Percentiles rank a stretch among this genome's conserved stretches.
phyloP scores from a whole-genome alignment of 441 rosid species.

The Populus hybrid region DNA sequence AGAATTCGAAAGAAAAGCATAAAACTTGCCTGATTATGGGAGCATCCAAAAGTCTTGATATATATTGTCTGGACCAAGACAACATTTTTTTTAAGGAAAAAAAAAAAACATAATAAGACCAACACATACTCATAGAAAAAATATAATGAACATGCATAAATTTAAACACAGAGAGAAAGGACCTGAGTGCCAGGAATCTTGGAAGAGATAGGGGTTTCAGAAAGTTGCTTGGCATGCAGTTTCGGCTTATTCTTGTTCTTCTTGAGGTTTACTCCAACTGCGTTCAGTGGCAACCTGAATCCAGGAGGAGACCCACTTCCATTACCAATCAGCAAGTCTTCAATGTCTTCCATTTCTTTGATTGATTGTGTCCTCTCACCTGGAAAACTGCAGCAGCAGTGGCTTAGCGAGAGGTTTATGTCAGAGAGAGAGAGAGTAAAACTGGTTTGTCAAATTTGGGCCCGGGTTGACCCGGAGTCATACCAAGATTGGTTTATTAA shows the following conservation, averaged over 20 bases:
- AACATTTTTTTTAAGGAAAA: background rate
- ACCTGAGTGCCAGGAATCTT: conserved; percentile 88
- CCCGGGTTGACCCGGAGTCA: background rate
- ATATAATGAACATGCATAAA: background rate
- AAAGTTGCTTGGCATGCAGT: conserved; percentile 9
- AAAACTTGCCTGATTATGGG: conserved; percentile 77
- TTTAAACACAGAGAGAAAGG: conserved; percentile 1
- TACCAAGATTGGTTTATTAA: background rate
- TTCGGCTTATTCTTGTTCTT: conserved; percentile 38
- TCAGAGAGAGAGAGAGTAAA: background rate
- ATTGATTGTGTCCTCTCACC: background rate
- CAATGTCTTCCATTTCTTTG: conserved; percentile 72
- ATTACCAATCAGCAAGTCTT: conserved; percentile 57
- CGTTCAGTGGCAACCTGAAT: conserved; percentile 57
- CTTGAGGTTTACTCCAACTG: conserved; percentile 55
- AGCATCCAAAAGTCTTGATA: conserved; percentile 93
- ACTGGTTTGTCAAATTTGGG: background rate
- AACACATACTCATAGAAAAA: background rate
- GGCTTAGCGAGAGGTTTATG: background rate
- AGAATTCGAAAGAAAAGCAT: background rate
- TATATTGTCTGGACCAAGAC: conserved; percentile 52
- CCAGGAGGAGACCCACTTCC: conserved; percentile 63
- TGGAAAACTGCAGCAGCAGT: background rate
- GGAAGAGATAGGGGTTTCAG: conserved; percentile 37
- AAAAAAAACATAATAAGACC: conserved; percentile 4